These are phyloP conservation scores for Colletotrichum tamarilloi DNA, from an alignment of 2,329 filamentous ascomycete genomes.

Conservation along the genomic window DNA sequence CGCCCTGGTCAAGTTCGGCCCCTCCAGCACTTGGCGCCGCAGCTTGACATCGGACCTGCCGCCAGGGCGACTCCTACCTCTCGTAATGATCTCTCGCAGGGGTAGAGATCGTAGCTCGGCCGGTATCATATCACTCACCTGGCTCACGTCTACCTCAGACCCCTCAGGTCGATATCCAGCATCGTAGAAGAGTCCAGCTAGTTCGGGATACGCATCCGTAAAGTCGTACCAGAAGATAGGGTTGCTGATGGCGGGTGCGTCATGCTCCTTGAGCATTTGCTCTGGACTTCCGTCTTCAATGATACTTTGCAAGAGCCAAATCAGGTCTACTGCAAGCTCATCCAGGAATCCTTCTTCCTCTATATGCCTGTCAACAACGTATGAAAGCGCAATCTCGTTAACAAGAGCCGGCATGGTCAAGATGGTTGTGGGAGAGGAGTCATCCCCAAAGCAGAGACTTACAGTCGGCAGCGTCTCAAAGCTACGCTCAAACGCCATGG, in stretches of 20 bases:
- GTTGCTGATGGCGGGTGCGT: constrained; percentile 32
- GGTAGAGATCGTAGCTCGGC: too few species aligned
- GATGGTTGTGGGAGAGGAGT: constrained; percentile 35
- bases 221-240: constrained; percentile 40
- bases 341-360: constrained; percentile 28
- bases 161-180: constrained; percentile 31
- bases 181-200: constrained; percentile 30
- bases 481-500: constrained; percentile 31
- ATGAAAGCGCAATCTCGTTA: constrained; percentile 47
- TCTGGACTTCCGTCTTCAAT: constrained; percentile 35
- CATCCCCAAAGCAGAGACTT: constrained; percentile 28
- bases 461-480: constrained; percentile 45
- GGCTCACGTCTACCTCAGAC: not conserved
- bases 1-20: not conserved
- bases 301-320: constrained; percentile 49
- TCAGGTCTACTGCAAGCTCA: constrained; percentile 44
- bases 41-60: too few species aligned
- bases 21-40: not conserved
- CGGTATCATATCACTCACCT: not conserved
- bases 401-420: constrained; percentile 49
- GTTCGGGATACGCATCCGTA: constrained; percentile 15
- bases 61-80: not conserved
- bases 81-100: too few species aligned
- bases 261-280: constrained; percentile 34
- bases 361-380: constrained; percentile 39